phyloP scores from a whole-genome alignment of 306 rosid genomes.

The Crataegus laevigata region DNA sequence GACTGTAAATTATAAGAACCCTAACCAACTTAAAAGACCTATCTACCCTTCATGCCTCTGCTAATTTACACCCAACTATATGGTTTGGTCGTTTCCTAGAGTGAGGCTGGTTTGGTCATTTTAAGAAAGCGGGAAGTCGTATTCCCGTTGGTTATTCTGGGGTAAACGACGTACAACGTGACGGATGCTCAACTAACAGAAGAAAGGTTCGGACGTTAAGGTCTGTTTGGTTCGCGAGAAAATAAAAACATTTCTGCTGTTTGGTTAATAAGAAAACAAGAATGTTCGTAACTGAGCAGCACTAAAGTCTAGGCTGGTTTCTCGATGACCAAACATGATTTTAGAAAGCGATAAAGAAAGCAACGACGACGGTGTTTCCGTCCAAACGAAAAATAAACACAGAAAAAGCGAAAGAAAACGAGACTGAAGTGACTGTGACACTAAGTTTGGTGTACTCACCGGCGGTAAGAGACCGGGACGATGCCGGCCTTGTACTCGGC shows the following conservation, averaged over 20 bases:
- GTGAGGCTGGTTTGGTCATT: conserved; percentile 24
- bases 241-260: conserved; percentile 2
- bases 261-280: neutral
- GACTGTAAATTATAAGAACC: neutral
- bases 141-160: conserved; percentile 2
- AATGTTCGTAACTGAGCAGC: neutral
- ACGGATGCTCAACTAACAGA: neutral
- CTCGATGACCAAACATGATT: neutral
- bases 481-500: conserved; percentile 96
- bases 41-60: neutral
- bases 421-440: neutral
- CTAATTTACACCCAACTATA: neutral
- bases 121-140: neutral
- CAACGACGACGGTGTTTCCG: neutral
- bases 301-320: no score
- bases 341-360: neutral
- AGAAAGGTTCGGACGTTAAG: neutral
- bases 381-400: neutral
- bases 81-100: no score
- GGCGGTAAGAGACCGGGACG: conserved; percentile 85
- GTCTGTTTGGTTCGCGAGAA: conserved; percentile 35
- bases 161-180: conserved; percentile 16
- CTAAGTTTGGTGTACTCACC: conserved; percentile 34
- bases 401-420: neutral
- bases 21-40: neutral